A percentile compares a stretch with the other conserved stretches of the same genome.
Evolutionary conservation across 495 filamentous ascomycete genomes (phyloP).

Genomic region (Echria macrotheca): DNA sequence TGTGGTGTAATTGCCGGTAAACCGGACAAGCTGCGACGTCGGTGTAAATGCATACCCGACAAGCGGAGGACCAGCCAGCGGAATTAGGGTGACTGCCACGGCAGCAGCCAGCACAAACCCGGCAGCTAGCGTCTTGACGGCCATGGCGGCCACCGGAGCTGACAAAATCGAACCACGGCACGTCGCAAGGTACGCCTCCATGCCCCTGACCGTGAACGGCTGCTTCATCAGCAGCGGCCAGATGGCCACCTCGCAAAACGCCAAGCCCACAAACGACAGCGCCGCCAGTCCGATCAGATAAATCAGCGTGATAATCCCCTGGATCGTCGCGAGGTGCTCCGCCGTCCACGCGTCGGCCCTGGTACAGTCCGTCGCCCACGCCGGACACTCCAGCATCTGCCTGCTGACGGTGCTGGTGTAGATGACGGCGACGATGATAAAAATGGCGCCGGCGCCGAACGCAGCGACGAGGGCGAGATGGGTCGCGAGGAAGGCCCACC

Average conservation of each 20-base stretch:
- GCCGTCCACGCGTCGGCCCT: constrained; percentile 20
- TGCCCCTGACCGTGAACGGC: constrained; percentile 19
- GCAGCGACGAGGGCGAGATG: constrained; percentile 24
- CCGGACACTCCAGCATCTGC: constrained; percentile 23
- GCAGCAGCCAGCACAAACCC: constrained; percentile 14
- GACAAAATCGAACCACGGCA: constrained; percentile 20
- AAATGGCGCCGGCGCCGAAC: constrained; percentile 18
- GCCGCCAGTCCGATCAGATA: constrained; percentile 23
- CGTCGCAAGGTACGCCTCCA: constrained; percentile 23
- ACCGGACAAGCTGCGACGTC: neutral
- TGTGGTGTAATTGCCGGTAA: constrained; percentile 19
- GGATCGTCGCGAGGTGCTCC: constrained; percentile 22
- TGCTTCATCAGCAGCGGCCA: constrained; percentile 26
- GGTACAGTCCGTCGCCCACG: constrained; percentile 21
- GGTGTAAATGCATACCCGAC: constrained; percentile 26
- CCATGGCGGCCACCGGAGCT: constrained; percentile 14
- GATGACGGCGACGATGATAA: constrained; percentile 20
- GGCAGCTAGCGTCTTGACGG: constrained; percentile 12
- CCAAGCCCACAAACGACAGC: constrained; percentile 17
- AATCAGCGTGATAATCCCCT: constrained; percentile 25
- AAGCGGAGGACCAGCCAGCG: constrained; percentile 18
- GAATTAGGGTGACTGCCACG: constrained; percentile 15
- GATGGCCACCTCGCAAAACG: constrained; percentile 19
- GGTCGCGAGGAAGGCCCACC: constrained; percentile 21
- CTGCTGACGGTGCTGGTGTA: constrained; percentile 20